Evolutionary conservation across 768 basidiomycete species (phyloP), one percentile per base, ranked within the genome.

Genomic region (Hypsizygus marmoreus): DNA sequence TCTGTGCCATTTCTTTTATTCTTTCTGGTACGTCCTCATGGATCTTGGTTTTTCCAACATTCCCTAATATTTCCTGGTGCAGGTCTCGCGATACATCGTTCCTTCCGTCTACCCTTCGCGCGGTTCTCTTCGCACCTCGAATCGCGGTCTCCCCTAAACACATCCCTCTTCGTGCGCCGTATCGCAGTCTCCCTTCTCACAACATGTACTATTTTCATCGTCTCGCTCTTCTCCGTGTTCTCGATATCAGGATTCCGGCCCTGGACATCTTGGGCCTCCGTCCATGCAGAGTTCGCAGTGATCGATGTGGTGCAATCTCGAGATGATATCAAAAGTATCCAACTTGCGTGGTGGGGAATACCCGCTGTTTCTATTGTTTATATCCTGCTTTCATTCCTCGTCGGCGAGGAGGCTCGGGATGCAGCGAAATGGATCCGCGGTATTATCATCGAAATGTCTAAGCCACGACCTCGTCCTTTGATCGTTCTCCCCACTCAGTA

Each of bases 121-220:
- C 47, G 48, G 11, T 70, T 72, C 47, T 58, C 59, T 4, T 37
- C 38, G 9, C 64, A 75, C 54, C 44, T 75, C 12, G 72, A 76
- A 52, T 57, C 74, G 1, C 70, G 71, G 12, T 69, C 69, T 1
- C 63, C 68, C 8, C 66, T 77, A 35, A 73, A 68, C 8, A 67
- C 71, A 6, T 71, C 72, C 6, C 62, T 71, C 8, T 88, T 86
- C 59, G 55, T 80, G 25, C 80, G 86, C 14, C 76, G 82, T 6
- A 67, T 86, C 43, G 62, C 74, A 2, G 70, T 80, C 19, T 73
- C 75, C 7, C 56, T 74, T 16, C 51, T 71, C 14, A 76, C 79
- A 42, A 69, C 79, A 14, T 40, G 63, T 1, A 55, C 72, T 12
- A 69, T 75, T n/a, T 54, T 75, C n/a, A 51, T 75, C 1, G 50